Conservation (phyloP, 306 rosid species). For the Boehmeria nivea region DNA sequence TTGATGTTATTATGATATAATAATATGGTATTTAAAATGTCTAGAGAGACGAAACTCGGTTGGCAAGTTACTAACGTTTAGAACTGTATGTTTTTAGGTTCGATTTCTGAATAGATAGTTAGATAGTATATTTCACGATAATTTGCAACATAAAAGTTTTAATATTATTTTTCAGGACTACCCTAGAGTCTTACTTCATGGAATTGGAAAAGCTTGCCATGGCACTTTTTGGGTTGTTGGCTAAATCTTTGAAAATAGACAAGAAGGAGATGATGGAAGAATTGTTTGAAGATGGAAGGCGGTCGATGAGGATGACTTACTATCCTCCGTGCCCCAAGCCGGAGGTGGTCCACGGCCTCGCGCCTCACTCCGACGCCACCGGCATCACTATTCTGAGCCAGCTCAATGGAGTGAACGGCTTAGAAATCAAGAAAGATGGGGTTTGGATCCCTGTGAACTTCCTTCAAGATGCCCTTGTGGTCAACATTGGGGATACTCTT, state of each 20-base stretch:
- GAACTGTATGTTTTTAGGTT: no score
- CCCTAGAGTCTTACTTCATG: slow-evolving; percentile 43
- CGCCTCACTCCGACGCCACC: slow-evolving; percentile 63
- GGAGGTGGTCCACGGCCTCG: slow-evolving; percentile 49
- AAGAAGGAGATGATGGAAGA: slow-evolving; percentile 25
- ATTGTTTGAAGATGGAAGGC: slow-evolving; percentile 60
- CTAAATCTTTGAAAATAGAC: slow-evolving; percentile 40
- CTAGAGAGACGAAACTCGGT: no score
- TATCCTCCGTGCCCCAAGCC: slow-evolving; percentile 81
- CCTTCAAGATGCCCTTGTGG: slow-evolving; percentile 43
- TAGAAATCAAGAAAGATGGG: slow-evolving; percentile 65
- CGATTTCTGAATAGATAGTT: no score
- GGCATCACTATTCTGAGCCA: slow-evolving; percentile 69
- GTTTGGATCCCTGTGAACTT: slow-evolving; percentile 62
- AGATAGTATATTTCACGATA: no score
- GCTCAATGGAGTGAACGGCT: slow-evolving; percentile 62
- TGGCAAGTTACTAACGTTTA: no score
- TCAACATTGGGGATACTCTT: slow-evolving; percentile 69
- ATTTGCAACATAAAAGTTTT: no score
- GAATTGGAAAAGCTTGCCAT: slow-evolving; percentile 42
- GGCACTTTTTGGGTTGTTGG: slow-evolving; percentile 39
- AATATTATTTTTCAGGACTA: slow-evolving; percentile 26
- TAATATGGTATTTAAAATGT: no score
- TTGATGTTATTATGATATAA: no score
- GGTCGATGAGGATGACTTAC: slow-evolving; percentile 54